Conservation (phyloP, 179 eudicot genomes). For the Silene vulgaris region DNA sequence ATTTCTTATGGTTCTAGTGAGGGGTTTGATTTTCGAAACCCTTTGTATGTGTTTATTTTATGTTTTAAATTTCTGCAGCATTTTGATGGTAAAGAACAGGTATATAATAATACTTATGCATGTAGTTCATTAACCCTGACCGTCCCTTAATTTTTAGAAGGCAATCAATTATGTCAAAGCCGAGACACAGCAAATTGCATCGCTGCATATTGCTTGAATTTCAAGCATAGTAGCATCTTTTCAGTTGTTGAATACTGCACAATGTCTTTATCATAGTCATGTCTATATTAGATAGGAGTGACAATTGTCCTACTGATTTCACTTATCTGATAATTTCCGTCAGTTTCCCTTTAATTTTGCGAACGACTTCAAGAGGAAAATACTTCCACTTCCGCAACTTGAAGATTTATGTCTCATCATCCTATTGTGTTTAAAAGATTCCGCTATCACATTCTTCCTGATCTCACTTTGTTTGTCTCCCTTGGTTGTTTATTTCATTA, state of each 20-base stretch:
- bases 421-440: neutral
- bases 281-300: constrained; percentile 1
- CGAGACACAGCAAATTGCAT: neutral
- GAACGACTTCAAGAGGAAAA: neutral
- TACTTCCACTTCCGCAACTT: neutral
- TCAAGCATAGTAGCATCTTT: constrained; percentile 7
- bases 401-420: neutral
- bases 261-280: constrained; percentile 14
- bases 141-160: neutral
- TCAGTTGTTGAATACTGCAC: neutral
- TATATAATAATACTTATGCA: neutral
- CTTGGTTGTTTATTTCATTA: constrained; percentile 6
- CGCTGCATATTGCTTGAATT: neutral
- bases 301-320: constrained; percentile 1
- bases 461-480: constrained; percentile 18
- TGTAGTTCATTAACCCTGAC: neutral
- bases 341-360: neutral
- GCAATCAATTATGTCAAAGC: constrained; percentile 6
- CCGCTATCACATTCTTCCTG: constrained; percentile 15
- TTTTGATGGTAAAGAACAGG: neutral
- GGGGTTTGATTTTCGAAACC: neutral
- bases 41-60: neutral
- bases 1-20: neutral
- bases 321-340: constrained; percentile 12
- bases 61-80: neutral